phyloP scores from a whole-genome alignment of 768 basidiomycete species.

The Russula compacta region DNA sequence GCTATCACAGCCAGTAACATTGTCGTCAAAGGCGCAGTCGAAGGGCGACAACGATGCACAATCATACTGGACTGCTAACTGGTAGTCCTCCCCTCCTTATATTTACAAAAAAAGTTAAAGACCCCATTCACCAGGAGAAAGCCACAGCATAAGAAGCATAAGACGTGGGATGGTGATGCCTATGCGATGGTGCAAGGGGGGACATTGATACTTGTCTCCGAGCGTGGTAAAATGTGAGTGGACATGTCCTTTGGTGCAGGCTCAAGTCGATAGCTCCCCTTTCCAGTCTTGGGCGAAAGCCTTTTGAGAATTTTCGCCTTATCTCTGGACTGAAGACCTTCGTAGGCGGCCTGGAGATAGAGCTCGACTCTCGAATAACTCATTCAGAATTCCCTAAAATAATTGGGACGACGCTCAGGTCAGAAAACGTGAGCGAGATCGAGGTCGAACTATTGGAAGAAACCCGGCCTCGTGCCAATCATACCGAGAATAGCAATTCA shows the following conservation, averaged over 20 bases:
- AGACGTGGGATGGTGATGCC: conserved; percentile 80
- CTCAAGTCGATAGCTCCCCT: not conserved
- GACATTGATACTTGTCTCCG: conserved; percentile 53
- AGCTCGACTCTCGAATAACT: conserved; percentile 45
- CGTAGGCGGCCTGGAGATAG: conserved; percentile 53
- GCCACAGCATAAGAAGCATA: conserved; percentile 64
- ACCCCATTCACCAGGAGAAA: conserved; percentile 47
- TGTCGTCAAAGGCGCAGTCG: conserved; percentile 8
- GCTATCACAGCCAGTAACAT: not conserved
- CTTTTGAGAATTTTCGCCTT: conserved; percentile 50
- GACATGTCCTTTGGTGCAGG: not conserved
- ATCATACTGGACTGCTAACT: conserved; percentile 61
- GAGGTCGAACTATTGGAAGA: conserved; percentile 12
- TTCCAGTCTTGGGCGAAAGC: conserved; percentile 48
- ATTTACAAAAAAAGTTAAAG: not conserved
- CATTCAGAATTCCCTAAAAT: conserved; percentile 43
- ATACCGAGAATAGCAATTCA: conserved; percentile 10
- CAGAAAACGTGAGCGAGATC: conserved; percentile 24
- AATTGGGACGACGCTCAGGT: conserved; percentile 27
- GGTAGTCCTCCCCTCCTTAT: conserved; percentile 33
- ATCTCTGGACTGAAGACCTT: conserved; percentile 36
- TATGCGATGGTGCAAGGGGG: conserved; percentile 45
- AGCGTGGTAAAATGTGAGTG: conserved; percentile 60
- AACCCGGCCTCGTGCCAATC: not conserved
- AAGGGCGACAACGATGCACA: conserved; percentile 19